Conservation (phyloP, 2,329 filamentous ascomycete species). For the Fusarium austroafricanum region DNA sequence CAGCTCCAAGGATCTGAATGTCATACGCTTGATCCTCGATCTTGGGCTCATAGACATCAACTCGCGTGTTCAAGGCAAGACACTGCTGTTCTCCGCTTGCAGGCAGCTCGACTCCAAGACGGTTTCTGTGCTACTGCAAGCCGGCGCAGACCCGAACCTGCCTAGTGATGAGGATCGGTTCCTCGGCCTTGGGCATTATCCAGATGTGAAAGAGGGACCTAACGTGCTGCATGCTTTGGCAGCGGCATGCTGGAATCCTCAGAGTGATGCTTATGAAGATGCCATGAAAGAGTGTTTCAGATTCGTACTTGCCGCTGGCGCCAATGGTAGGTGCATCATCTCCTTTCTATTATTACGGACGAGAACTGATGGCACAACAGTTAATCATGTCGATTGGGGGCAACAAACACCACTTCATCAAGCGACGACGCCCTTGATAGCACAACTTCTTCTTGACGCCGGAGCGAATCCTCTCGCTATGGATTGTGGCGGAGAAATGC, state of each 20-base stretch:
- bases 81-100: neutral
- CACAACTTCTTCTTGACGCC: neutral
- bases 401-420: neutral
- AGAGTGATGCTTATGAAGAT: neutral
- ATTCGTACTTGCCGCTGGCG: neutral
- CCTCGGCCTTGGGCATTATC: neutral
- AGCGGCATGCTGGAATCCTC: too few relatives aligned
- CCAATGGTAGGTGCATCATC: neutral
- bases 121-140: neutral
- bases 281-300: neutral
- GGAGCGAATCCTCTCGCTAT: neutral
- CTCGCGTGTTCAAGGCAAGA: neutral
- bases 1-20: neutral
- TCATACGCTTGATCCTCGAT: neutral
- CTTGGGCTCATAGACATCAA: neutral
- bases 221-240: neutral
- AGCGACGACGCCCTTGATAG: neutral
- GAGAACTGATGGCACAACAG: too few relatives aligned
- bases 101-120: neutral
- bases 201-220: neutral
- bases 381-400: too few relatives aligned
- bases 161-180: too few relatives aligned
- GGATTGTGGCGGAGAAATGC: neutral
- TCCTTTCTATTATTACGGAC: too few relatives aligned
- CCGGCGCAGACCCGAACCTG: neutral